Conservation (phyloP, 2,329 filamentous ascomycete species). For the Colletotrichum endophyticum region DNA sequence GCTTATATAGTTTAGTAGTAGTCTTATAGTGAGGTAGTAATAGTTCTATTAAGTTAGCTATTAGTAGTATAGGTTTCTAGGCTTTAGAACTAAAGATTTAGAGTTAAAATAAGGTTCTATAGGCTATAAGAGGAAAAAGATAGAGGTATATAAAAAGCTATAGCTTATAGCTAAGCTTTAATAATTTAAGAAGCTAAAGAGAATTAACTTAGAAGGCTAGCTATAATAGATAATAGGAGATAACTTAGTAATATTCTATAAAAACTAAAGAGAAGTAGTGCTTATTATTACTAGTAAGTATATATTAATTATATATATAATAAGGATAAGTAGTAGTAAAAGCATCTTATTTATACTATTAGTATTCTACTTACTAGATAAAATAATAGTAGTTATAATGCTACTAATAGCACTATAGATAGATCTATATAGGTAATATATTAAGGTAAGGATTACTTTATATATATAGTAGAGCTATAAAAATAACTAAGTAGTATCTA, state of each 20-base stretch:
- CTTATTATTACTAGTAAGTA: not conserved
- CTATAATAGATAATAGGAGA: constrained; percentile 10
- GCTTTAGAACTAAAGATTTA: not conserved
- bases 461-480: not conserved
- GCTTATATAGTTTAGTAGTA: too few species aligned
- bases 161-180: not conserved
- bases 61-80: constrained; percentile 19
- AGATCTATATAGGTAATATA: constrained; percentile 5
- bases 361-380: constrained; percentile 5
- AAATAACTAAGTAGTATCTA: not conserved
- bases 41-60: constrained; percentile 17
- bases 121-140: not conserved
- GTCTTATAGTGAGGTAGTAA: not conserved
- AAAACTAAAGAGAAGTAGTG: constrained; percentile 11
- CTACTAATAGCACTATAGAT: constrained; percentile 6
- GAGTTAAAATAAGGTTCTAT: not conserved
- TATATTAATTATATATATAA: constrained; percentile 16
- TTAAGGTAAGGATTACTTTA: not conserved
- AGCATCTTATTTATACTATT: constrained; percentile 24
- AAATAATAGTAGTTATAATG: not conserved
- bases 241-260: not conserved
- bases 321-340: constrained; percentile 19
- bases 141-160: not conserved
- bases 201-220: not conserved
- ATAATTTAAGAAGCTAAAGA: not conserved